Evolutionary conservation across 805 yeast genomes (phyloP), one percentile per base, ranked within the genome.

Genomic region (Cyberlindnera xylosilytica): DNA sequence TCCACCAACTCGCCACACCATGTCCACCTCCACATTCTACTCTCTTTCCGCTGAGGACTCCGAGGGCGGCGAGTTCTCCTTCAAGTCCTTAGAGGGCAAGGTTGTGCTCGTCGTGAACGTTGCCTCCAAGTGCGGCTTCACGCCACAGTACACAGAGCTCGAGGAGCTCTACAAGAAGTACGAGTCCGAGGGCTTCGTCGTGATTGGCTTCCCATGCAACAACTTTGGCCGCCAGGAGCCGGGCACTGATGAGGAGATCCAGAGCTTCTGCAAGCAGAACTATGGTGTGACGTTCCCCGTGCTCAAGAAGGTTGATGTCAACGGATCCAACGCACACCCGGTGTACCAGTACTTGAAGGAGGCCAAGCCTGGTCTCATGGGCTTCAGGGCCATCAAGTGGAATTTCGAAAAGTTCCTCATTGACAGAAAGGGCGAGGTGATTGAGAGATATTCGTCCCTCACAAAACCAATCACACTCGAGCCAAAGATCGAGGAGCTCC

Each of bases 261-360:
- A 78, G 28, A 62, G 72, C 32, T 88, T 88, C 72, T 88, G 96
- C 66, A 66, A 77, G 36, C 63, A 79, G 56, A 89, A 87, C 70
- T 93, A 81, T 62, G 97, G 97, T 40, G 97, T 91, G 31, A 71
- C 84, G 12, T 91, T 93, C 83, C 97, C 97, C 20, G 74, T 91
- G 23, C 68, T 91, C 76, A 73, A 77, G 61, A 91, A 90, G 72
- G 64, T 89, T 45, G 90, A 90, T 32, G 98, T 93, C 53, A 93
- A 91, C 62, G 99, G 99, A 36, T 66, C 73, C 45, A 67, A 80
- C 34, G 80, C 87, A n/a, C 89, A 86, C 60, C 87, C 91, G 11
- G 90, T 91, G 23, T 91, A 81, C 67, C 69, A 76, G 56, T 90
- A 63, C 70, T 74, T 91, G 62, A 91, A 93, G 70, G 70, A 70